Conservation (phyloP, 1,284 basidiomycete genomes). For the Cryptococcus sp. region DNA sequence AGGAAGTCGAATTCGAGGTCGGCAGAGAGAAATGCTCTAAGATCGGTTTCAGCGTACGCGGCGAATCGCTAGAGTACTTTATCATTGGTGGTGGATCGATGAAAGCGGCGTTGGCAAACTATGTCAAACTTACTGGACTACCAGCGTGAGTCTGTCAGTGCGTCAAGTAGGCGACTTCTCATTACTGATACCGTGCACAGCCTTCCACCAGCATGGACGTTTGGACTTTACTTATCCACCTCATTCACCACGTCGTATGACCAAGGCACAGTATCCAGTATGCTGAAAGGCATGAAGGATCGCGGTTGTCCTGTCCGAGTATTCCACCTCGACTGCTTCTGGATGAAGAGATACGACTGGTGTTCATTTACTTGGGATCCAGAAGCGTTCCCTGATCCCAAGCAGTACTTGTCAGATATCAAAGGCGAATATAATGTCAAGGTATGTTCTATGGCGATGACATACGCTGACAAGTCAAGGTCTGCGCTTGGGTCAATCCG, state of each 20-base stretch:
- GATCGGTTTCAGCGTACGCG: constrained; percentile 67
- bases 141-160: constrained; percentile 3
- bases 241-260: constrained; percentile 72
- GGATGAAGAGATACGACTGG: constrained; percentile 79
- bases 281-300: constrained; percentile 69
- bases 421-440: constrained; percentile 66
- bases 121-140: constrained; percentile 16
- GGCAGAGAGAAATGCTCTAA: constrained; percentile 72
- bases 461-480: constrained; percentile 51
- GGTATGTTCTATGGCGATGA: neutral
- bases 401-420: constrained; percentile 65
- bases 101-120: constrained; percentile 35
- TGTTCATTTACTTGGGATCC: constrained; percentile 75
- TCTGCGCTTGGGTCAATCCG: constrained; percentile 66
- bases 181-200: neutral
- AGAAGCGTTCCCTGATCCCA: constrained; percentile 71
- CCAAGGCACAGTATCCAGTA: constrained; percentile 65
- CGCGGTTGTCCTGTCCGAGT: constrained; percentile 70
- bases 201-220: constrained; percentile 69
- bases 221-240: constrained; percentile 73
- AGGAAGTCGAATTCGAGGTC: constrained; percentile 70
- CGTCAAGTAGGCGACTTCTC: neutral
- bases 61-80: constrained; percentile 63
- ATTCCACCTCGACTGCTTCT: constrained; percentile 76
- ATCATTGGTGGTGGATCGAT: constrained; percentile 57